Evolutionary conservation across 2,329 filamentous ascomycete species (phyloP).

Genomic region (Colletotrichum plurivorum): DNA sequence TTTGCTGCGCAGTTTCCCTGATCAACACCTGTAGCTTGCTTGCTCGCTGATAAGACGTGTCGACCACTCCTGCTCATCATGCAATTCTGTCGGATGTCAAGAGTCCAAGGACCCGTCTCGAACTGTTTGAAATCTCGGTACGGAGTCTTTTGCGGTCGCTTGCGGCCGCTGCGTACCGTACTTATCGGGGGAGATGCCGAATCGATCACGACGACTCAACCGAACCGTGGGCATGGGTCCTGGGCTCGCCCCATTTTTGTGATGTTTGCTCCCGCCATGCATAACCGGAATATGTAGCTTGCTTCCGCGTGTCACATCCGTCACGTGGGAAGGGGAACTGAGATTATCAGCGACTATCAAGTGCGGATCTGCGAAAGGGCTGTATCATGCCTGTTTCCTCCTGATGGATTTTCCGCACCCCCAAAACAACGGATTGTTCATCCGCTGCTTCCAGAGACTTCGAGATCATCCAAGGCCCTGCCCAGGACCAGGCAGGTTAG

Average conservation of each 20-base stretch:
- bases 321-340: slow-evolving; percentile 24
- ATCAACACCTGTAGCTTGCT: slow-evolving; percentile 8
- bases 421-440: background rate
- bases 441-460: slow-evolving; percentile 1
- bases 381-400: background rate
- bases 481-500: background rate
- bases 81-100: background rate
- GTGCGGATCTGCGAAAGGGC: slow-evolving; percentile 5
- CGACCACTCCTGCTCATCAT: background rate
- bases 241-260: slow-evolving; percentile 23
- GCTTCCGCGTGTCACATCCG: slow-evolving; percentile 33
- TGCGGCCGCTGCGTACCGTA: background rate
- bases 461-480: background rate
- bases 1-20: slow-evolving; percentile 7
- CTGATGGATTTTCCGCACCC: background rate
- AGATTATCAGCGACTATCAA: background rate
- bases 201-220: slow-evolving; percentile 17
- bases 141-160: background rate
- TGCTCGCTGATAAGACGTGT: background rate
- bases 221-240: slow-evolving; percentile 27
- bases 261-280: slow-evolving; percentile 33
- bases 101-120: background rate
- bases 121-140: background rate
- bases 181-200: slow-evolving; percentile 12
- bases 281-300: slow-evolving; percentile 36